Evolutionary conservation across 495 filamentous ascomycete species (phyloP).

Genomic region (Aspergillus nidulans): DNA sequence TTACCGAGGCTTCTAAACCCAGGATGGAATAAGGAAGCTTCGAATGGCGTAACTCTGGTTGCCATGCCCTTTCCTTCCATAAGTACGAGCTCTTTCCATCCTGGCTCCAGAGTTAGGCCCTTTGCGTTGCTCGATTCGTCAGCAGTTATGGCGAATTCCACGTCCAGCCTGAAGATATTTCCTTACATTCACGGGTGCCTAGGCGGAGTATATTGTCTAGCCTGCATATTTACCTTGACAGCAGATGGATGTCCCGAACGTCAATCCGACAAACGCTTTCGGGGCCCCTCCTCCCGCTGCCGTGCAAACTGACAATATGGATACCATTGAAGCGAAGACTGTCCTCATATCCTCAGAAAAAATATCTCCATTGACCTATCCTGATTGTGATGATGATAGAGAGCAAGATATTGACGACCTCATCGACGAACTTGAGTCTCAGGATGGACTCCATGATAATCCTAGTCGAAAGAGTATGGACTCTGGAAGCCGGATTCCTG

Average conservation of each 20-base stretch:
- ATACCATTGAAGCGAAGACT: background rate
- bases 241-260: background rate
- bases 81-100: background rate
- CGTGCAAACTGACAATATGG: background rate
- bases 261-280: background rate
- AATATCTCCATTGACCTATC: constrained; percentile 11
- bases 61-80: background rate
- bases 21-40: background rate
- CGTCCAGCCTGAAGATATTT: background rate
- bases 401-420: constrained; percentile 75
- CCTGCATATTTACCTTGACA: constrained; percentile 3
- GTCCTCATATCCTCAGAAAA: constrained; percentile 13
- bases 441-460: constrained; percentile 63
- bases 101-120: background rate
- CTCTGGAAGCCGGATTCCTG: constrained; percentile 32
- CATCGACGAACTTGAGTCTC: constrained; percentile 76
- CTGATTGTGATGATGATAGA: constrained; percentile 55
- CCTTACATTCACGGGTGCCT: background rate
- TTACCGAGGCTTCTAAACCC: too few relatives aligned
- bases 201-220: background rate
- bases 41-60: background rate
- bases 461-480: constrained; percentile 38
- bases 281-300: background rate
- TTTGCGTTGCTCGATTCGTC: background rate
- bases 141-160: background rate